These are phyloP conservation scores for Nicotiana tomentosiformis DNA, from an alignment of 257 asterid species.

Conservation along the genomic window DNA sequence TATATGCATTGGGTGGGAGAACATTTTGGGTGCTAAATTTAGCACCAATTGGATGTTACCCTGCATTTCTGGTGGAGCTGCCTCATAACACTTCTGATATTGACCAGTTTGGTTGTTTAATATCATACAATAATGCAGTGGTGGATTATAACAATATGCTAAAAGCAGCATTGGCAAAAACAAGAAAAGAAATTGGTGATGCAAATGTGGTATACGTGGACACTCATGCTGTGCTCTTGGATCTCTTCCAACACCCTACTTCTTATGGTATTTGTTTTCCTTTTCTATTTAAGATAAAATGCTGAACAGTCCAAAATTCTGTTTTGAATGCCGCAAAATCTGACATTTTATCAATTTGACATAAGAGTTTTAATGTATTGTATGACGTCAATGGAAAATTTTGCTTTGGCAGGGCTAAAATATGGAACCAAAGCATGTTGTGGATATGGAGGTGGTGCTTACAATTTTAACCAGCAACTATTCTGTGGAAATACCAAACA, in stretches of 20 bases:
- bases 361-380: too few species aligned
- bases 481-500: conserved; percentile 44
- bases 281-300: background rate
- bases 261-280: conserved; percentile 43
- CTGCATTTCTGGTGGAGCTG: conserved; percentile 38
- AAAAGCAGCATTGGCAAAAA: conserved; percentile 36
- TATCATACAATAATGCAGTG: conserved; percentile 55
- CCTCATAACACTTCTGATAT: conserved; percentile 51
- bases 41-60: conserved; percentile 68
- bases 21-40: conserved; percentile 53
- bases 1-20: conserved; percentile 50
- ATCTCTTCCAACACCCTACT: conserved; percentile 62
- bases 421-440: conserved; percentile 77
- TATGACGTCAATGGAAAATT: too few species aligned
- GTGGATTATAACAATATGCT: conserved; percentile 59
- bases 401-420: conserved; percentile 38
- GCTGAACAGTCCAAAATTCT: background rate
- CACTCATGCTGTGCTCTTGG: conserved; percentile 51
- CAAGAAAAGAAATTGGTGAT: conserved; percentile 34
- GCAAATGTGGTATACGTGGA: conserved; percentile 60
- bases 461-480: conserved; percentile 46
- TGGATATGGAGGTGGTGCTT: conserved; percentile 67
- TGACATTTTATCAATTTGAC: background rate
- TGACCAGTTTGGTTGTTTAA: conserved; percentile 40
- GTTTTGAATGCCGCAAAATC: background rate